Evolutionary conservation across 352 stramenopile genomes (phyloP), one percentile per base, ranked within the genome.

Genomic region (Aphanomyces stellatus): DNA sequence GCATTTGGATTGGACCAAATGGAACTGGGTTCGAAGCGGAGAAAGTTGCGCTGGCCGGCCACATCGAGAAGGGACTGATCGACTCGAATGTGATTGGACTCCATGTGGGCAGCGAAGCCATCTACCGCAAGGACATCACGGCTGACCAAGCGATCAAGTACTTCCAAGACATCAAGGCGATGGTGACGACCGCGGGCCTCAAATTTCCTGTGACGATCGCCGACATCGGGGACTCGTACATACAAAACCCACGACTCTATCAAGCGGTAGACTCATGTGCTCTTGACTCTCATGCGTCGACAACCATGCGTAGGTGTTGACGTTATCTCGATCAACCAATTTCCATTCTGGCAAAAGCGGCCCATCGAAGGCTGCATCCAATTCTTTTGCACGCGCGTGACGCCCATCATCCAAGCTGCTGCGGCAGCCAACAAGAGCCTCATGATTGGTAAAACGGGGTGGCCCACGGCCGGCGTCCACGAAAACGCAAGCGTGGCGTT

Each of bases 361-460:
- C 53, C 51, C 13, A 68, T 83, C 25, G 65, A 79, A 35, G 65
- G 67, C 5, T 78, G 74, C n/a, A 74, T 71, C 11, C 66, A 72
- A n/a, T 65, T 71, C 27, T 82, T 88, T 41, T 79, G 82, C 67
- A 71, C 69, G 57, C 78, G 79, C 46, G 76, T 82, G 63, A 53
- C 72, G 28, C 65, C 68, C 35, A 69, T 88, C 1, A 53, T 73
- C 8, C 33, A 76, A 19, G 72, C 51, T 3, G 72, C 73, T 19
- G 62, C 40, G 24, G 63, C 64, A 19, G 74, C 77, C 59, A 77
- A 62, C 62, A 90, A 88, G 74, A 69, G 74, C 57, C 74, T 88
- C n/a, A 68, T 88, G 59, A 70, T 90, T 15, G 74, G 73, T n/a
- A 80, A 90, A 72, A 88, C 80, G 4, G 81, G 81, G 8, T 90